A percentile compares a stretch with the other conserved stretches of the same genome.
phyloP scores from a whole-genome alignment of 495 filamentous ascomycete species.

The Lophiotrema nucula region DNA sequence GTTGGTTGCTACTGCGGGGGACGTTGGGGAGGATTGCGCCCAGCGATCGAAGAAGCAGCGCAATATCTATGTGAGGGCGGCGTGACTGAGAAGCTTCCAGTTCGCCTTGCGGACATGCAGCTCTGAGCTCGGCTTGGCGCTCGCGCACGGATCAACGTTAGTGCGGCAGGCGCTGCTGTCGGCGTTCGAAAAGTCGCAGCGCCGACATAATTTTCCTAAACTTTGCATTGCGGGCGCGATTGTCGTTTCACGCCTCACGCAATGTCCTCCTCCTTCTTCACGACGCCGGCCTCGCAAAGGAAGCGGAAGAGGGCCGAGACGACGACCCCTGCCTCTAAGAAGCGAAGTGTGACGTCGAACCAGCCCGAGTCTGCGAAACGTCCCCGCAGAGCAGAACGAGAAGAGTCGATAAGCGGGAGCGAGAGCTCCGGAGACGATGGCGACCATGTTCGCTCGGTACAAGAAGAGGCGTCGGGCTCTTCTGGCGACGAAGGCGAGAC shows the following conservation, averaged over 20 bases:
- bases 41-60: too few relatives aligned
- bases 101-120: conserved; percentile 15
- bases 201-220: conserved; percentile 19
- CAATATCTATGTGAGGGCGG: too few relatives aligned
- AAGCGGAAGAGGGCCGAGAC: conserved; percentile 44
- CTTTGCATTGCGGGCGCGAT: background rate
- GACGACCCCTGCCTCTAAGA: conserved; percentile 23
- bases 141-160: conserved; percentile 12
- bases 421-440: conserved; percentile 57
- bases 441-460: conserved; percentile 39
- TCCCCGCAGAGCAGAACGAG: conserved; percentile 32
- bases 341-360: conserved; percentile 28
- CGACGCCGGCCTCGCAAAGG: conserved; percentile 42
- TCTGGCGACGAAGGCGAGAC: conserved; percentile 72
- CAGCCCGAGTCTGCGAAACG: conserved; percentile 10
- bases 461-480: conserved; percentile 52
- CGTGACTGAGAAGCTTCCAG: conserved; percentile 19
- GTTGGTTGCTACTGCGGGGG: too few relatives aligned
- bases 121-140: conserved; percentile 1
- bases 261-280: conserved; percentile 49
- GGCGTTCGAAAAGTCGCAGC: conserved; percentile 13
- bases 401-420: conserved; percentile 80
- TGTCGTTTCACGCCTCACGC: conserved; percentile 4
- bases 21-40: too few relatives aligned
- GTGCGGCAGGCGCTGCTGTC: conserved; percentile 7